A percentile compares a stretch with the other conserved stretches of the same genome.
Evolutionary conservation across 768 basidiomycete species (phyloP).

Genomic region (Suillus cothurnatus): DNA sequence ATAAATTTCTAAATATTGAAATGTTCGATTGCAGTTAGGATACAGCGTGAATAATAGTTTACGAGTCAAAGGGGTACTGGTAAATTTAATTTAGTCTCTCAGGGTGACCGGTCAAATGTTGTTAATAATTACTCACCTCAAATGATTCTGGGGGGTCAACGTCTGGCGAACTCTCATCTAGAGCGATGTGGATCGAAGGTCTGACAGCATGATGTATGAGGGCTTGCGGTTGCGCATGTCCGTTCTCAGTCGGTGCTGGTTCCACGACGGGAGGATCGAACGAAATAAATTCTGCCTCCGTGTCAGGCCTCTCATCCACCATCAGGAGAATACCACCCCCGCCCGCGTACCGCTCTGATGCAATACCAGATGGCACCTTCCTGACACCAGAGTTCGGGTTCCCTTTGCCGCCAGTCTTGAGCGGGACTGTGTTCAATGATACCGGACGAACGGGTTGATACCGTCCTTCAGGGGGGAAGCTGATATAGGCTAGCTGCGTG

Average conservation of each 20-base stretch:
- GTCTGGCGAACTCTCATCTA: constrained; percentile 73
- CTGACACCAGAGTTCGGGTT: constrained; percentile 26
- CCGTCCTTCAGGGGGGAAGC: constrained; percentile 76
- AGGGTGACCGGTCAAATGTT: neutral
- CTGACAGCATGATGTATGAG: constrained; percentile 13
- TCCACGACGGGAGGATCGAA: constrained; percentile 52
- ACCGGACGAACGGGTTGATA: constrained; percentile 91
- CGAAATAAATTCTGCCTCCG: constrained; percentile 75
- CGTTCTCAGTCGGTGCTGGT: constrained; percentile 25
- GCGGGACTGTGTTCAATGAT: constrained; percentile 42
- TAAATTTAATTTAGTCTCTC: constrained; percentile 22
- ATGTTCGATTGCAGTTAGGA: constrained; percentile 10
- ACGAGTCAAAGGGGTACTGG: constrained; percentile 78
- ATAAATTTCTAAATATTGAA: neutral
- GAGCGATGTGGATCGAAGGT: constrained; percentile 53
- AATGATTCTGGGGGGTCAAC: constrained; percentile 78
- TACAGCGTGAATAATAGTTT: constrained; percentile 16
- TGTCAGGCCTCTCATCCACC: constrained; percentile 68
- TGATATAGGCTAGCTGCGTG: constrained; percentile 81
- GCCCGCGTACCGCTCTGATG: constrained; percentile 66
- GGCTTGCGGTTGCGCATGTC: constrained; percentile 33
- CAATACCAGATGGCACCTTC: constrained; percentile 34
- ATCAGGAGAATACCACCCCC: constrained; percentile 91
- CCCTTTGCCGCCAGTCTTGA: constrained; percentile 37
- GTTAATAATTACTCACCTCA: constrained; percentile 58